Conservation (phyloP, 306 rosid species). For the Hippophae rhamnoides region DNA sequence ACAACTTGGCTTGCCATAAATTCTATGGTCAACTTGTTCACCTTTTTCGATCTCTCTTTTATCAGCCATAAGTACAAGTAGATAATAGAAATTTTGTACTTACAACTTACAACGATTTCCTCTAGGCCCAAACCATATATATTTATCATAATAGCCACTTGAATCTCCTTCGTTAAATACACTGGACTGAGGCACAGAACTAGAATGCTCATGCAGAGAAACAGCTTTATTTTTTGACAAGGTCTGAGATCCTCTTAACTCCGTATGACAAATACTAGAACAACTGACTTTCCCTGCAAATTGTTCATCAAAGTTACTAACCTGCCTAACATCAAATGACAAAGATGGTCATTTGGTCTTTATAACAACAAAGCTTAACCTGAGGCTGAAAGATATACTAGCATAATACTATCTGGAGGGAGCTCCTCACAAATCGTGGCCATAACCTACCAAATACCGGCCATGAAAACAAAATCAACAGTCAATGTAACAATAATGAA, state of each 20-base stretch:
- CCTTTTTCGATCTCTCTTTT: no score
- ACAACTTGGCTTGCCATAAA: no score
- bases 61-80: no score
- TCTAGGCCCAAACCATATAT: conserved; percentile 85
- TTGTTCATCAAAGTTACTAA: conserved; percentile 29
- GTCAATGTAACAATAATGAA: conserved; percentile 6
- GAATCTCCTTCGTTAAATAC: conserved; percentile 51
- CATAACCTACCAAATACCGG: conserved; percentile 65
- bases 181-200: conserved; percentile 39
- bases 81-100: no score
- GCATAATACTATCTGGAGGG: conserved; percentile 70
- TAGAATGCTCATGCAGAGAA: conserved; percentile 46
- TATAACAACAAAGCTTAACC: conserved; percentile 37
- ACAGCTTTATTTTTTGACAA: conserved; percentile 39
- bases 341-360: conserved; percentile 11
- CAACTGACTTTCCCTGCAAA: conserved; percentile 63
- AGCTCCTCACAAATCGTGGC: no score
- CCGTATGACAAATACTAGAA: conserved; percentile 39
- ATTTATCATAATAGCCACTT: conserved; percentile 47
- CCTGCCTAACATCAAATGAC: conserved; percentile 31
- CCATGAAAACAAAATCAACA: conserved; percentile 23
- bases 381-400: conserved; percentile 83
- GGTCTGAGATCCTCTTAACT: conserved; percentile 53
- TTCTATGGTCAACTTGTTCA: no score
- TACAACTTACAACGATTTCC: conserved; percentile 73